Conservation (phyloP, 176 grass and related monocot genomes). For the Leersia perrieri region DNA sequence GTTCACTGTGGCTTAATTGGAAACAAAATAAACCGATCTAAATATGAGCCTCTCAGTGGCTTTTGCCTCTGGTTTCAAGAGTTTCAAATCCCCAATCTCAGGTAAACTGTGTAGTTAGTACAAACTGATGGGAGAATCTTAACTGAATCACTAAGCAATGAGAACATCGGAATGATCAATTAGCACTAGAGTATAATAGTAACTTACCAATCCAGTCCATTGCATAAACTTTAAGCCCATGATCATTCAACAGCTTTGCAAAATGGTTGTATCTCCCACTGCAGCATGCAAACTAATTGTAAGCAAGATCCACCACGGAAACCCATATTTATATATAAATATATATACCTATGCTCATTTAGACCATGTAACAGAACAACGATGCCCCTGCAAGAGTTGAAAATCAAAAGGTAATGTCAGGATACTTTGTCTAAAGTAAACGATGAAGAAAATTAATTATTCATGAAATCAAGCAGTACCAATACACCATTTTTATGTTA, state of each 20-base stretch:
- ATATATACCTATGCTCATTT: constrained; percentile 89
- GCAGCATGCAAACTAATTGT: constrained; percentile 32
- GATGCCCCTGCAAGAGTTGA: constrained; percentile 54
- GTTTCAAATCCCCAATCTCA: not conserved
- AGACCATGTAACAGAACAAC: constrained; percentile 85
- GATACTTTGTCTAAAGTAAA: constrained; percentile 19
- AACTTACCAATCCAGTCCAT: constrained; percentile 98
- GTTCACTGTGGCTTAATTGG: not conserved
- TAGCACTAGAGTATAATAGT: not conserved
- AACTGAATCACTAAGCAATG: not conserved
- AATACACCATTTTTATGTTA: not conserved
- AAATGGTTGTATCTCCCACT: constrained; percentile 92
- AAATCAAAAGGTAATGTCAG: constrained; percentile 4
- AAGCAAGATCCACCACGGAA: constrained; percentile 42
- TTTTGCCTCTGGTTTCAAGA: not conserved
- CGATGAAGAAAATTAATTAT: not conserved
- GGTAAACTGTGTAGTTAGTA: not conserved
- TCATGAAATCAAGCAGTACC: constrained; percentile 7
- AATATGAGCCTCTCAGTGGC: not conserved
- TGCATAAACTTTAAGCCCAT: constrained; percentile 89
- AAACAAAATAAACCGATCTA: constrained; percentile 2
- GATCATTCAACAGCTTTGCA: constrained; percentile 81
- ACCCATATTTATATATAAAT: not conserved
- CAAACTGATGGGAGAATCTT: not conserved
- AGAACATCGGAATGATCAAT: constrained; percentile 2